These are phyloP conservation scores for Saprolegnia diclina DNA, from an alignment of 352 stramenopile genomes.

Conservation along the genomic window DNA sequence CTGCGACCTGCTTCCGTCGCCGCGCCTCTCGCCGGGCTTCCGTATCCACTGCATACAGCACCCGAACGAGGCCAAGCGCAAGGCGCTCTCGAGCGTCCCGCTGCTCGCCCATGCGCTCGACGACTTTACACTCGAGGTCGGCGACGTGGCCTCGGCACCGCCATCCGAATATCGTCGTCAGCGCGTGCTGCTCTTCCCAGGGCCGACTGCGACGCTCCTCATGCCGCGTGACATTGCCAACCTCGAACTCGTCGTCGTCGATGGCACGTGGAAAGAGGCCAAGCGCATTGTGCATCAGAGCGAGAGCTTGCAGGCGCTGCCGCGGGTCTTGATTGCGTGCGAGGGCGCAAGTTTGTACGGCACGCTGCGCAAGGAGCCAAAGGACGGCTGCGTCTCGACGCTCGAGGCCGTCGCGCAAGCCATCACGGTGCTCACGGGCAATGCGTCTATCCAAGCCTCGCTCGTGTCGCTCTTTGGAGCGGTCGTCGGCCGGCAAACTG, in stretches of 20 bases:
- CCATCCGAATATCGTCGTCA: not conserved
- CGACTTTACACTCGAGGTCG: constrained; percentile 15
- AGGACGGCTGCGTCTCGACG: constrained; percentile 66
- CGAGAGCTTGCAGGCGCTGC: constrained; percentile 16
- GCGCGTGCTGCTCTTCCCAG: constrained; percentile 18
- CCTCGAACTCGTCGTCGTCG: constrained; percentile 48
- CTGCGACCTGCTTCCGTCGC: constrained; percentile 14
- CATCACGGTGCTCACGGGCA: constrained; percentile 33
- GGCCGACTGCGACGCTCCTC: not conserved
- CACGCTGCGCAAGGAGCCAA: constrained; percentile 48
- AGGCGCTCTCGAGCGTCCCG: constrained; percentile 21
- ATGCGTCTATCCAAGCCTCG: not conserved
- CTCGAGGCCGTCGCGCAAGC: constrained; percentile 58
- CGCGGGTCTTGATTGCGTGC: not conserved
- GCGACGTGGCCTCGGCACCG: not conserved
- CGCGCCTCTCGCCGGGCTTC: not conserved
- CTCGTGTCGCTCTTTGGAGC: not conserved
- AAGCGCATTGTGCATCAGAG: constrained; percentile 69
- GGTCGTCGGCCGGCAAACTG: constrained; percentile 5
- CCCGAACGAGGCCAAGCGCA: constrained; percentile 20
- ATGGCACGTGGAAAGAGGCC: constrained; percentile 76
- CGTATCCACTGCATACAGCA: constrained; percentile 22
- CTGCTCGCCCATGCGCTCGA: constrained; percentile 8
- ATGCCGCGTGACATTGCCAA: not conserved
- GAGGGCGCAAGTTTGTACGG: not conserved